These are phyloP conservation scores for Lepraria neglecta DNA, from an alignment of 495 filamentous ascomycete genomes.

Conservation along the genomic window DNA sequence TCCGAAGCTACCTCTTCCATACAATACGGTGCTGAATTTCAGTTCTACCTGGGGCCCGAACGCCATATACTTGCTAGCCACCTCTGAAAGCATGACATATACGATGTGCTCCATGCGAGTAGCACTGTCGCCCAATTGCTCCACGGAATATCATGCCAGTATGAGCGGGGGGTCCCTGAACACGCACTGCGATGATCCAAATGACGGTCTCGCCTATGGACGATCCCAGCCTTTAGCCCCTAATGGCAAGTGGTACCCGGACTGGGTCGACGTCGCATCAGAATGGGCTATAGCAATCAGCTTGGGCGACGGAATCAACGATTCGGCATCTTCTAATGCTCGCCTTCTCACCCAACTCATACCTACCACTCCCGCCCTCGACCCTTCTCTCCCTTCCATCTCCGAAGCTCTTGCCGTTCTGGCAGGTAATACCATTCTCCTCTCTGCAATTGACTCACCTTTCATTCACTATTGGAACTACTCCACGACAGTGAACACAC, in stretches of 20 bases:
- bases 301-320: slow-evolving; percentile 53
- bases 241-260: slow-evolving; percentile 31
- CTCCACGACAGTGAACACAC: slow-evolving; percentile 26
- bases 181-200: slow-evolving; percentile 51
- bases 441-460: slow-evolving; percentile 46
- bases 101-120: slow-evolving; percentile 58
- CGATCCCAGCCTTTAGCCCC: slow-evolving; percentile 34
- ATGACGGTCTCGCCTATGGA: slow-evolving; percentile 47
- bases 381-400: slow-evolving; percentile 50
- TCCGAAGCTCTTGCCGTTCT: slow-evolving; percentile 64
- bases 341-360: slow-evolving; percentile 55
- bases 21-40: slow-evolving; percentile 65
- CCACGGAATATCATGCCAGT: slow-evolving; percentile 54
- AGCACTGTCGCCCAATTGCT: slow-evolving; percentile 53
- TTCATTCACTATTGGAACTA: slow-evolving; percentile 56
- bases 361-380: slow-evolving; percentile 31
- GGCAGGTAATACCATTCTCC: slow-evolving; percentile 55
- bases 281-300: slow-evolving; percentile 52
- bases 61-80: slow-evolving; percentile 58
- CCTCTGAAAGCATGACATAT: slow-evolving; percentile 42
- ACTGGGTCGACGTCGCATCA: slow-evolving; percentile 56
- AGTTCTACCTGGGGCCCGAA: slow-evolving; percentile 38
- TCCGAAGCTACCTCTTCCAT: slow-evolving; percentile 50
- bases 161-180: slow-evolving; percentile 48
- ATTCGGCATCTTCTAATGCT: slow-evolving; percentile 54